Evolutionary conservation across 2,329 filamentous ascomycete species (phyloP).

Genomic region (Calonectria crousiana): DNA sequence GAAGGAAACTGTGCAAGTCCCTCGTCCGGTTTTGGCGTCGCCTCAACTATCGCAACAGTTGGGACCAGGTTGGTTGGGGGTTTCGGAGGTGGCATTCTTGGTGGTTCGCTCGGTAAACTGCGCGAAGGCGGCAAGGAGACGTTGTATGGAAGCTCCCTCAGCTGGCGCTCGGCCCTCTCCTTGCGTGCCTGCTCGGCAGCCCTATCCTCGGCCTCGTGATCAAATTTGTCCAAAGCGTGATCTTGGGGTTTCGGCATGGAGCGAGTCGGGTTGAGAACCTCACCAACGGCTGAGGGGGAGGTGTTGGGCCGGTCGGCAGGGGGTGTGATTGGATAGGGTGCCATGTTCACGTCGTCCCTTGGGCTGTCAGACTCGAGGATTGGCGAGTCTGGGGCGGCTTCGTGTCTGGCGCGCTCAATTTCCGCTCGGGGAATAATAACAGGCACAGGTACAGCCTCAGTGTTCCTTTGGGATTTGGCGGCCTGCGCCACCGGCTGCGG

Average conservation of each 20-base stretch:
- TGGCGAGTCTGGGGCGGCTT: conserved; percentile 58
- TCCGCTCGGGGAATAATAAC: conserved; percentile 40
- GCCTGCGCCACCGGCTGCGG: conserved; percentile 47
- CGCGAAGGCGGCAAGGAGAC: conserved; percentile 67
- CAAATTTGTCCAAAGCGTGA: conserved; percentile 68
- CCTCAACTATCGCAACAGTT: conserved; percentile 55
- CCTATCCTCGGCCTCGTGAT: conserved; percentile 66
- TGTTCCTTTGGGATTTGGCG: conserved; percentile 16
- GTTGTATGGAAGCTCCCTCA: conserved; percentile 64
- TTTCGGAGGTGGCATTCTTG: conserved; percentile 65
- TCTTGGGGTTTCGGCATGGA: conserved; percentile 72
- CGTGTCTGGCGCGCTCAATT: conserved; percentile 36
- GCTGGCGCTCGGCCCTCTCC: conserved; percentile 55
- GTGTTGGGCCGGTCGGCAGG: conserved; percentile 64
- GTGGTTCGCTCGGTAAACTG: conserved; percentile 65
- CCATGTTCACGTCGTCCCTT: conserved; percentile 66
- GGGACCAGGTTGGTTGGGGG: conserved; percentile 56
- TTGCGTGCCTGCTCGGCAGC: conserved; percentile 60
- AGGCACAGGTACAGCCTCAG: conserved; percentile 19
- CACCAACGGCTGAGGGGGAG: conserved; percentile 58
- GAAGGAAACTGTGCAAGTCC: conserved; percentile 65
- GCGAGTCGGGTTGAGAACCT: conserved; percentile 68
- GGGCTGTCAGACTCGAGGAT: conserved; percentile 63
- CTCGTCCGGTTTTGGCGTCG: conserved; percentile 59
- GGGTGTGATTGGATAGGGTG: conserved; percentile 75